These are phyloP conservation scores for Sarcodon aspratus DNA, from an alignment of 768 basidiomycete genomes.

Conservation along the genomic window DNA sequence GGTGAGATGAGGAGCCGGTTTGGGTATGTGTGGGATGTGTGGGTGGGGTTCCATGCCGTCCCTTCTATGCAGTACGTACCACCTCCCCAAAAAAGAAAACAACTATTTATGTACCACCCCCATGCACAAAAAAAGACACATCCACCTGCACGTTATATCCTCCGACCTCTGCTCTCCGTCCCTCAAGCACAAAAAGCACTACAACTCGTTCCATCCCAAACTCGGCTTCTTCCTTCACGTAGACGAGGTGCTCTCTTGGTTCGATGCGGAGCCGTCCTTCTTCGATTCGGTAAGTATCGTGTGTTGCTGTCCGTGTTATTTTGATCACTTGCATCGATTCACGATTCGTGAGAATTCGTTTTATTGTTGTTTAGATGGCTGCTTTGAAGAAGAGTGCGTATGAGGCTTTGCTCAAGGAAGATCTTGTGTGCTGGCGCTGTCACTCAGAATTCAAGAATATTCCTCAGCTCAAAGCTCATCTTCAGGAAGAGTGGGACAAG, in stretches of 20 bases:
- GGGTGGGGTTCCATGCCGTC: constrained; percentile 75
- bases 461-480: constrained; percentile 62
- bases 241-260: constrained; percentile 73
- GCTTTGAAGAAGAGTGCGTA: constrained; percentile 39
- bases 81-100: background rate
- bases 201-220: constrained; percentile 83
- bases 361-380: constrained; percentile 31
- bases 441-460: constrained; percentile 53
- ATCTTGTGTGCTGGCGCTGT: constrained; percentile 65
- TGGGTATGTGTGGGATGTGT: constrained; percentile 67
- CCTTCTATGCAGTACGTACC: constrained; percentile 76
- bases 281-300: constrained; percentile 32
- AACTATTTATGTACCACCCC: background rate
- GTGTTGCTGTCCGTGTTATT: background rate
- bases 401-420: constrained; percentile 56
- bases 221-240: constrained; percentile 76
- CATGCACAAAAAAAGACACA: constrained; percentile 35
- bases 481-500: constrained; percentile 63
- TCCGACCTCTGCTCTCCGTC: constrained; percentile 57
- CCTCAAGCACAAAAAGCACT: constrained; percentile 83
- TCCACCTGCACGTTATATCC: constrained; percentile 82
- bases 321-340: background rate
- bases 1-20: constrained; percentile 71
- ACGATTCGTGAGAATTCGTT: background rate
- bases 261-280: constrained; percentile 51